Base-by-base conservation (phyloP, 305 asterid species). In the Andrographis paniculata region DNA sequence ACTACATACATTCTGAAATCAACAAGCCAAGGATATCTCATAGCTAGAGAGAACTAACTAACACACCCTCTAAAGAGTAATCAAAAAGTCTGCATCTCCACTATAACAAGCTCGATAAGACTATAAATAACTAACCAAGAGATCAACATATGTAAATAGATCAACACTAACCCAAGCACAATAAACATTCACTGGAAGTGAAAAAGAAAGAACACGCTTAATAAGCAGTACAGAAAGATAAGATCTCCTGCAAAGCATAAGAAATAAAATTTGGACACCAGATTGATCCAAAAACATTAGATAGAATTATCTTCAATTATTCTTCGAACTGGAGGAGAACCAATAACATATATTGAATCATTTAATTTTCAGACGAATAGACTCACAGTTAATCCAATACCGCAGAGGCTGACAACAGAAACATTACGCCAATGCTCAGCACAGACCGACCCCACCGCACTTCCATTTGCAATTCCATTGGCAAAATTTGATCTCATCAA, bases 381-480 rank as follows among this genome's bases (percentile, higher is more conserved):
- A n/a, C n/a, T 77, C 71, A 87, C 99, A 7, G 89, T 70, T 56
- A 92, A 72, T 64, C 99, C 99, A 54, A 84, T 84, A 45, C 86
- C 80, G 46, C 85, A 70, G 16, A 92, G 78, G 74, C 95, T 92
- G 58, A 92, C 82, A 43, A 84, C 89, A 27, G 78, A 63, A 56
- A 87, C 91, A 73, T 71, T 80, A 58, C 55, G 72, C 99, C 97
- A 92, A 66, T 92, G 95, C 53, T 92, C 95, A 4, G 80, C 69
- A 40, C 74, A 66, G 39, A 65, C 73, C 41, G 78, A 63, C 28
- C 78, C 84, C 30, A 48, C 60, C 3, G 67, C 59, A 36, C 22
- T 63, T 27, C 74, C 86, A 56, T 62, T 77, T 0, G 68, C 82
- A 48, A 48, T 67, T 15, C 56, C 89, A 56, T 65, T 73, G 14